Percentiles rank a stretch among this genome's conserved stretches.
Evolutionary conservation across 1,139 yeast genomes (phyloP).

Genomic region (Pichia sp.): DNA sequence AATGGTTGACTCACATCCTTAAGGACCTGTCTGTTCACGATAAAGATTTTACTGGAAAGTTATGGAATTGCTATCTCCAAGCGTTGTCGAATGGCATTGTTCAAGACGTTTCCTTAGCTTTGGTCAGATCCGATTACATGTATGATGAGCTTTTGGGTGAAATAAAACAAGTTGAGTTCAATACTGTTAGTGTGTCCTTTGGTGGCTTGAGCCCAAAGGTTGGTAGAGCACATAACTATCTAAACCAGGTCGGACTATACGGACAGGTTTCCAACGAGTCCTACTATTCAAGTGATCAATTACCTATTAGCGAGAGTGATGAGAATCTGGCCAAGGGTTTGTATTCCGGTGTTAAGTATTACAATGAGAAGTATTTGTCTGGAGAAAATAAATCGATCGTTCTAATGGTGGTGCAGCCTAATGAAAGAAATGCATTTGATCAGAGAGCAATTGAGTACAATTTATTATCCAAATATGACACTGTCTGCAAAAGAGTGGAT

Average conservation of each 20-base stretch:
- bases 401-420: constrained; percentile 75
- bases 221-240: constrained; percentile 65
- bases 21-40: constrained; percentile 57
- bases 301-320: constrained; percentile 68
- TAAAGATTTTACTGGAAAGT: constrained; percentile 72
- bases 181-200: constrained; percentile 92
- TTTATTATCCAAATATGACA: constrained; percentile 50
- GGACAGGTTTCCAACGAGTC: constrained; percentile 37
- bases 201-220: constrained; percentile 85
- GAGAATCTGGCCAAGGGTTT: constrained; percentile 63
- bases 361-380: constrained; percentile 34
- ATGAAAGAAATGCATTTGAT: constrained; percentile 85
- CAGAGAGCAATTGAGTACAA: constrained; percentile 80
- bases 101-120: constrained; percentile 74
- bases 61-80: constrained; percentile 55
- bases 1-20: constrained; percentile 61
- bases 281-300: constrained; percentile 40
- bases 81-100: constrained; percentile 47
- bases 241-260: constrained; percentile 56
- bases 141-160: constrained; percentile 45
- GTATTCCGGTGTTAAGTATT: constrained; percentile 58
- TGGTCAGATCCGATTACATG: constrained; percentile 90
- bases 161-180: constrained; percentile 92
- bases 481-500: constrained; percentile 62
- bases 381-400: constrained; percentile 44